Evolutionary conservation across 1,139 yeast genomes (phyloP).

Genomic region (Saccharomyces pastorianus): DNA sequence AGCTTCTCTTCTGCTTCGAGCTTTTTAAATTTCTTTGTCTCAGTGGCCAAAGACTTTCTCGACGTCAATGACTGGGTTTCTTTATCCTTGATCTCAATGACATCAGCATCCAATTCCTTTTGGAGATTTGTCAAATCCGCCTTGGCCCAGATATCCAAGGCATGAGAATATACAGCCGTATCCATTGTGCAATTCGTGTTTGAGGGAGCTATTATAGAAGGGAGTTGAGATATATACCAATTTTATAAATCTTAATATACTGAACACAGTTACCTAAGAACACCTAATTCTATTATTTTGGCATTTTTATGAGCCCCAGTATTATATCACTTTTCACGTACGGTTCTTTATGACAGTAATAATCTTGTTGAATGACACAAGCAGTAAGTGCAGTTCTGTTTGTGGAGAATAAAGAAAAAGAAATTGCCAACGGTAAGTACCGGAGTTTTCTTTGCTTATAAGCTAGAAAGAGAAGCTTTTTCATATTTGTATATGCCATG

Average conservation of each 20-base stretch:
- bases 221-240: background rate
- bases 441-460: background rate
- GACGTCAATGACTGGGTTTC: constrained; percentile 60
- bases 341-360: background rate
- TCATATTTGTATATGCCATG: too few relatives aligned
- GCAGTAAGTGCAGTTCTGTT: background rate
- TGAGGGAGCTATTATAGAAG: background rate
- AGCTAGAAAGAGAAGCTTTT: background rate
- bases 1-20: constrained; percentile 59
- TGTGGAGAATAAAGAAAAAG: background rate
- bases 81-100: constrained; percentile 59
- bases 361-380: background rate
- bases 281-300: background rate
- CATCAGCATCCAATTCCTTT: constrained; percentile 63
- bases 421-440: background rate
- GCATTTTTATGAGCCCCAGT: background rate
- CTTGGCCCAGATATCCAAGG: constrained; percentile 70
- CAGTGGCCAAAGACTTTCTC: constrained; percentile 68
- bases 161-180: constrained; percentile 42
- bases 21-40: constrained; percentile 76
- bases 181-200: constrained; percentile 15
- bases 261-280: background rate
- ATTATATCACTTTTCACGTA: background rate
- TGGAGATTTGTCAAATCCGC: constrained; percentile 65
- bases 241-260: background rate